Evolutionary conservation across 23 red algal genomes (phyloP).

Genomic region (Gracilaria vermiculophylla): DNA sequence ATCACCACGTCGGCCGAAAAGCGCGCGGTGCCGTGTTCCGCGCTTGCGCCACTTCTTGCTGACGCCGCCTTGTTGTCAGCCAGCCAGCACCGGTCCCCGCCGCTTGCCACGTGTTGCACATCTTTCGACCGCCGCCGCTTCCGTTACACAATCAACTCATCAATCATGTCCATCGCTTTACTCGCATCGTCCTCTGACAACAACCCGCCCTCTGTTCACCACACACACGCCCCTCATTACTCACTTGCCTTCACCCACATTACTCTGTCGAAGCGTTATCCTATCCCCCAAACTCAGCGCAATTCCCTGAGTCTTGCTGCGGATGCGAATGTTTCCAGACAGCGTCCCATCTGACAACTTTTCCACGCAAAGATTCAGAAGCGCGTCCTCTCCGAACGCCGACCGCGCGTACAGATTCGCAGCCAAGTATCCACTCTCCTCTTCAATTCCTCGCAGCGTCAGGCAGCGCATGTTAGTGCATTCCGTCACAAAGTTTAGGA

Average conservation of each 20-base stretch:
- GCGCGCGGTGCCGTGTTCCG: too few relatives aligned
- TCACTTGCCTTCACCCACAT: conserved; percentile 1
- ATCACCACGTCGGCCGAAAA: too few relatives aligned
- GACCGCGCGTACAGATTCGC: conserved; percentile 93
- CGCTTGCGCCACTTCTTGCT: too few relatives aligned
- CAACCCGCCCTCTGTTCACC: not conserved
- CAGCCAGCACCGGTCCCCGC: too few relatives aligned
- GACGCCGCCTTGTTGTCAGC: too few relatives aligned
- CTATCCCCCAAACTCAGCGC: conserved; percentile 93
- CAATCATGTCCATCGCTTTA: conserved; percentile 9
- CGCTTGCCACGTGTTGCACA: too few relatives aligned
- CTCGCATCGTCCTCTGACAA: not conserved
- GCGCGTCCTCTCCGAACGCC: conserved; percentile 95
- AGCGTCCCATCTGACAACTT: conserved; percentile 72
- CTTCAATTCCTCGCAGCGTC: conserved; percentile 75
- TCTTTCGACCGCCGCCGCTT: not conserved
- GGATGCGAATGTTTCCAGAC: conserved; percentile 91
- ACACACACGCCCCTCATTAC: not conserved
- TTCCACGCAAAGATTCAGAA: conserved; percentile 89
- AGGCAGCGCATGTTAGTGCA: conserved; percentile 95
- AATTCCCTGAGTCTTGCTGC: conserved; percentile 97
- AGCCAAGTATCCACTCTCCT: conserved; percentile 92
- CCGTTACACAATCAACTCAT: not conserved
- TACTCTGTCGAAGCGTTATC: conserved; percentile 72
- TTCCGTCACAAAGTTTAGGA: conserved; percentile 81